Conservation (phyloP, 1,284 basidiomycete genomes). For the Naganishia albida region DNA sequence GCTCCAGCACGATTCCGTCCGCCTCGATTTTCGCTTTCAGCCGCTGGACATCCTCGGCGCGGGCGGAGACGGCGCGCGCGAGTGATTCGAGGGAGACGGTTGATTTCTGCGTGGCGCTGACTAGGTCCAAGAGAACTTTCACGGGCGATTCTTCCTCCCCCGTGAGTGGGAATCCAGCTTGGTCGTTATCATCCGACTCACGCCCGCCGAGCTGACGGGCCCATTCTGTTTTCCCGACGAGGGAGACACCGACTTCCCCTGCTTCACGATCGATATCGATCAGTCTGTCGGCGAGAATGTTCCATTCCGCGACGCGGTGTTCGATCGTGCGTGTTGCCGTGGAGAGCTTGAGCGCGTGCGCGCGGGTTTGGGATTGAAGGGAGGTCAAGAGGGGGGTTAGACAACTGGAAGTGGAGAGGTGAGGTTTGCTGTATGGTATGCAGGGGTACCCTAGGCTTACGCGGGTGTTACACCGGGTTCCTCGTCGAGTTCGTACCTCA, state of each 20-base stretch:
- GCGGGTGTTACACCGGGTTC: constrained; percentile 5
- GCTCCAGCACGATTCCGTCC: constrained; percentile 7
- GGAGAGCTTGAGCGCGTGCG: constrained; percentile 19
- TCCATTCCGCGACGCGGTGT: constrained; percentile 24
- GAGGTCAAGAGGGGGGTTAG: background rate
- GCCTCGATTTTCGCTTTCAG: background rate
- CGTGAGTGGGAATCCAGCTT: background rate
- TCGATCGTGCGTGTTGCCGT: constrained; percentile 14
- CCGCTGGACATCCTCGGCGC: background rate
- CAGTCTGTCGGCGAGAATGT: constrained; percentile 4
- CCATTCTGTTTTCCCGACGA: constrained; percentile 1
- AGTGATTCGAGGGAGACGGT: background rate
- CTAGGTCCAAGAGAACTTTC: background rate
- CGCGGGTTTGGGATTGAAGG: constrained; percentile 6
- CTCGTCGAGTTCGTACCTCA: background rate
- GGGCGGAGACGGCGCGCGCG: background rate
- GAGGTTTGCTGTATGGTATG: background rate
- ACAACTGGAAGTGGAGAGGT: no score
- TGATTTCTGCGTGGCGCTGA: background rate
- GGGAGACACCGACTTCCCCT: background rate
- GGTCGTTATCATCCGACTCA: background rate
- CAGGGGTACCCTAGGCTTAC: no score
- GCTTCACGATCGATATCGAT: background rate
- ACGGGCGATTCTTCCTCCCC: background rate
- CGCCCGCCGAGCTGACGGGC: background rate